These are phyloP conservation scores for Apocynum venetum DNA, from an alignment of 257 asterid genomes.

Conservation along the genomic window DNA sequence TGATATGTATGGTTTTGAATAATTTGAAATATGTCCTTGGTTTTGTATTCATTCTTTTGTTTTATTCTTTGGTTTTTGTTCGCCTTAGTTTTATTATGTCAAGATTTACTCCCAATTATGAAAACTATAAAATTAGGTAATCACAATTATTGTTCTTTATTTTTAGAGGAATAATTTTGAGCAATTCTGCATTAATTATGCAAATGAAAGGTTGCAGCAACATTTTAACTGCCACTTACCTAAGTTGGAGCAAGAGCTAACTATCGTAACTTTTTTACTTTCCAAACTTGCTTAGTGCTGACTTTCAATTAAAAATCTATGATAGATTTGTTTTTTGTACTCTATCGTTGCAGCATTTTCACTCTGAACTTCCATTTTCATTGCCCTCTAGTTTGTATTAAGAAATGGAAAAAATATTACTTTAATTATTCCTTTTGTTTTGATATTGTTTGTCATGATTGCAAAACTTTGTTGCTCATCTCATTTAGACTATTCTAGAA, in stretches of 20 bases:
- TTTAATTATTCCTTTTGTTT: neutral
- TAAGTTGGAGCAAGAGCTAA: conserved; percentile 98
- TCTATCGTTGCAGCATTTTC: neutral
- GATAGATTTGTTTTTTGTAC: neutral
- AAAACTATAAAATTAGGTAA: too few species aligned
- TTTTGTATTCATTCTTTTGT: conserved; percentile 13
- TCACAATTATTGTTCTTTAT: conserved; percentile 9
- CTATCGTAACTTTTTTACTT: neutral
- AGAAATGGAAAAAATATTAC: neutral
- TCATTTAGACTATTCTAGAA: neutral
- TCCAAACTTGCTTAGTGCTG: neutral
- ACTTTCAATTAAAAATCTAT: neutral
- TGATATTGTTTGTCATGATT: neutral
- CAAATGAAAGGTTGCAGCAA: conserved; percentile 95
- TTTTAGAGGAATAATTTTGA: conserved; percentile 89
- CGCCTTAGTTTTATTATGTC: neutral
- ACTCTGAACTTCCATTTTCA: neutral
- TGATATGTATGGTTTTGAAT: conserved; percentile 97
- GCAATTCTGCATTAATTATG: conserved; percentile 97
- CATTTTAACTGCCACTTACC: conserved; percentile 97
- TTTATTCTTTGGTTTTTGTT: conserved; percentile 7
- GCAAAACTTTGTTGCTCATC: too few species aligned
- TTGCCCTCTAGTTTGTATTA: neutral
- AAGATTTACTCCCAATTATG: too few species aligned
- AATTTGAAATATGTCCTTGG: conserved; percentile 63